Percentiles rank a stretch among this genome's conserved stretches.
Evolutionary conservation across 352 stramenopile species (phyloP).

Genomic region (Elongisporangium anandrum): DNA sequence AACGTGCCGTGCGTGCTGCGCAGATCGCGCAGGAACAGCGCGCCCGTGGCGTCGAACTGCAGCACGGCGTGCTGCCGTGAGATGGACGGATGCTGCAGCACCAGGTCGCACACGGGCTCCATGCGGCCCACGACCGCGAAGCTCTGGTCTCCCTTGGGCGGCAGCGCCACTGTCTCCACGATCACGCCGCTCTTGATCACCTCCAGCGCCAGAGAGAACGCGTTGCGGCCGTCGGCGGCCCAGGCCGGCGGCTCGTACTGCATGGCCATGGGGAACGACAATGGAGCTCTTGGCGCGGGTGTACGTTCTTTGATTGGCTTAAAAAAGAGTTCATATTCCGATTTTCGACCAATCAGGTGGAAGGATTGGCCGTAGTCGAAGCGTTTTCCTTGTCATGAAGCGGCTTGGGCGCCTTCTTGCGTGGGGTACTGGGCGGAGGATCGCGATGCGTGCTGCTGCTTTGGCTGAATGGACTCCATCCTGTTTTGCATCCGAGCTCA

Average conservation of each 20-base stretch:
- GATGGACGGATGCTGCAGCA: conserved; percentile 71
- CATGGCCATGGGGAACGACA: no score
- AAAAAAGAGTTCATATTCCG: no score
- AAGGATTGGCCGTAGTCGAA: no score
- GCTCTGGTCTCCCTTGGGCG: conserved; percentile 21
- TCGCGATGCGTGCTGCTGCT: no score
- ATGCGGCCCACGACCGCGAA: conserved; percentile 55
- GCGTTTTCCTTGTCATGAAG: no score
- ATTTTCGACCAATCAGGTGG: no score
- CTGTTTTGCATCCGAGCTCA: no score
- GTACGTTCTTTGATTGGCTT: no score
- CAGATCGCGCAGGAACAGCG: conserved; percentile 71
- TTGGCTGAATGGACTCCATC: no score
- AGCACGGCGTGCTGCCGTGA: conserved; percentile 70
- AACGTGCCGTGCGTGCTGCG: conserved; percentile 81
- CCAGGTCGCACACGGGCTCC: conserved; percentile 61
- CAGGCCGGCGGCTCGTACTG: conserved; percentile 47
- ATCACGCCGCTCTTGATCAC: conserved; percentile 64
- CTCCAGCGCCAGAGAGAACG: conserved; percentile 53
- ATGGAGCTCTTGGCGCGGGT: no score
- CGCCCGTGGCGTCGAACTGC: conserved; percentile 60
- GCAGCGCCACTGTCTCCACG: conserved; percentile 38
- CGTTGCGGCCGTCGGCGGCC: conserved; percentile 39
- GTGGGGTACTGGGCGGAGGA: no score
- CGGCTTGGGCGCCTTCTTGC: no score